Percentiles rank a stretch among this genome's conserved stretches.
These are phyloP conservation scores for Erysimum cheiranthoides DNA, from an alignment of 345 rosid genomes.

Conservation along the genomic window DNA sequence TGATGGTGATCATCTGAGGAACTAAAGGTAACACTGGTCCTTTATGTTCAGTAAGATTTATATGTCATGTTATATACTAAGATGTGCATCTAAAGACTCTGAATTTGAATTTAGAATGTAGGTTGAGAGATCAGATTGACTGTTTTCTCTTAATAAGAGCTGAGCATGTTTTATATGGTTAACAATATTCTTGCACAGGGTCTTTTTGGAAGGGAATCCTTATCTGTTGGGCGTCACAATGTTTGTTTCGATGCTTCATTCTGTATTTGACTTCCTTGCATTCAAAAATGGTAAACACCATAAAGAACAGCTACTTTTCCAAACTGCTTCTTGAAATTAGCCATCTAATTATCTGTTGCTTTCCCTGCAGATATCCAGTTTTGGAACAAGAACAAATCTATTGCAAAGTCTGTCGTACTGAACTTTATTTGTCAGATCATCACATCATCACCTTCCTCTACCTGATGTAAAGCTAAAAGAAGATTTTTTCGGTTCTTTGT, in stretches of 20 bases:
- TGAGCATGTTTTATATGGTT: neutral
- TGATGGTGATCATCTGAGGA: slow-evolving; percentile 98
- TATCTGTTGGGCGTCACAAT: slow-evolving; percentile 85
- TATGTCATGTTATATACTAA: neutral
- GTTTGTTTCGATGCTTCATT: slow-evolving; percentile 89
- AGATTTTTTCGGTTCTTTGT: no score
- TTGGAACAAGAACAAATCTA: slow-evolving; percentile 99
- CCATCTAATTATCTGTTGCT: neutral
- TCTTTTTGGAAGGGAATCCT: slow-evolving; percentile 98
- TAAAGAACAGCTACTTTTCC: neutral
- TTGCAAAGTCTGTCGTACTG: slow-evolving; percentile 93
- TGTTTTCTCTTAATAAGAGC: neutral
- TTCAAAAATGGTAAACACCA: slow-evolving; percentile 84
- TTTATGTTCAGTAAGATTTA: slow-evolving; percentile 6
- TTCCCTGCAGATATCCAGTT: slow-evolving; percentile 86
- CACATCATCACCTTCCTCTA: slow-evolving; percentile 93
- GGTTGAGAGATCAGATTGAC: neutral
- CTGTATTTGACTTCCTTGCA: slow-evolving; percentile 91
- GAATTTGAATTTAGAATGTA: no score
- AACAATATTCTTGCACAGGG: slow-evolving; percentile 64
- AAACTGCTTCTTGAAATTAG: slow-evolving; percentile 26
- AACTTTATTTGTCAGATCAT: slow-evolving; percentile 91
- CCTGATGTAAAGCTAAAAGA: no score
- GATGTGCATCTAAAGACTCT: no score
- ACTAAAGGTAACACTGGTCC: slow-evolving; percentile 65